Evolutionary conservation across 2,329 filamentous ascomycete genomes (phyloP).

Genomic region (Colletotrichum nymphaeae): DNA sequence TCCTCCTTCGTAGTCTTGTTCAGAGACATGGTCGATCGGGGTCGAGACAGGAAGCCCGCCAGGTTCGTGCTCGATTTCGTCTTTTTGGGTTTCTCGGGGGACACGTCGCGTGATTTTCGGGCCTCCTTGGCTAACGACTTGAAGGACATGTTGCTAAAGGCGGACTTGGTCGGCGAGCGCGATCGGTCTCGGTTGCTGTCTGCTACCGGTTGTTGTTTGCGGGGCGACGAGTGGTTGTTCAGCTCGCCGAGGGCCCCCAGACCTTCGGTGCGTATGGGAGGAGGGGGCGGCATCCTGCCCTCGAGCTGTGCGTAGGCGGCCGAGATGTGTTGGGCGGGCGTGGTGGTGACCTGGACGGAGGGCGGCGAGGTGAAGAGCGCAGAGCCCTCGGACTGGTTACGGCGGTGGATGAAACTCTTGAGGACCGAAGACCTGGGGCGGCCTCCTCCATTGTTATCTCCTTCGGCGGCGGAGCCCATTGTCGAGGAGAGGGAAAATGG

Average conservation of each 20-base stretch:
- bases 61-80: constrained; percentile 87
- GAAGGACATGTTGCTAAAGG: constrained; percentile 56
- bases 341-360: constrained; percentile 37
- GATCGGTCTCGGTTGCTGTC: constrained; percentile 46
- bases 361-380: constrained; percentile 40
- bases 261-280: constrained; percentile 48
- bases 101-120: constrained; percentile 55
- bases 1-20: constrained; percentile 63
- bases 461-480: constrained; percentile 32
- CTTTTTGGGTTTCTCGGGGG: constrained; percentile 80
- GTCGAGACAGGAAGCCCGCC: constrained; percentile 78
- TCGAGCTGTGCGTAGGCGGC: constrained; percentile 33
- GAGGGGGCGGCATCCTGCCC: constrained; percentile 44
- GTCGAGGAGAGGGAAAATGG: constrained; percentile 24
- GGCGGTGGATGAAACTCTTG: constrained; percentile 61
- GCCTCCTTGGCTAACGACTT: constrained; percentile 54
- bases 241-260: constrained; percentile 64
- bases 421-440: constrained; percentile 60
- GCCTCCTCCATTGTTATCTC: constrained; percentile 33
- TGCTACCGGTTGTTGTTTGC: constrained; percentile 42
- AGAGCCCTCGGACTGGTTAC: constrained; percentile 57
- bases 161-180: constrained; percentile 58
- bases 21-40: constrained; percentile 78
- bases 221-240: constrained; percentile 61
- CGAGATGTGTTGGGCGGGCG: constrained; percentile 35